phyloP scores from a whole-genome alignment of 257 asterid species.

The Solanum chiquidenum region DNA sequence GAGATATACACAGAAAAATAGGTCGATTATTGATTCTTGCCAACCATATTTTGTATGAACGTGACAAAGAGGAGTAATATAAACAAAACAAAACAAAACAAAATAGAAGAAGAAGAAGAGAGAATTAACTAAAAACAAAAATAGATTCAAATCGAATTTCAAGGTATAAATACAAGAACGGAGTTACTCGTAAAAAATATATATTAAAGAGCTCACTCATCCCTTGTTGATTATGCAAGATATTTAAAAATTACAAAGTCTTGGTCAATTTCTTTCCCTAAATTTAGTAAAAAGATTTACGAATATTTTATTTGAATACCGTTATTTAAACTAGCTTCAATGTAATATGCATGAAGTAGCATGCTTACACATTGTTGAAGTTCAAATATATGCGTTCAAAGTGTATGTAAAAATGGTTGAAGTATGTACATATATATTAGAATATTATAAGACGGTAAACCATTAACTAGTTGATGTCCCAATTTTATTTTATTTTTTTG shows the following conservation, averaged over 20 bases:
- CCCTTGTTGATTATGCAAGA: not conserved
- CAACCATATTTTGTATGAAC: not conserved
- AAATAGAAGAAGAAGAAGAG: not conserved
- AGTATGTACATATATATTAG: too few relatives aligned
- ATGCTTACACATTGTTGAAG: too few relatives aligned
- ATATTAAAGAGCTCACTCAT: not conserved
- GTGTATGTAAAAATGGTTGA: too few relatives aligned
- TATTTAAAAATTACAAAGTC: not conserved
- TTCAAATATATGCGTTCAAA: too few relatives aligned
- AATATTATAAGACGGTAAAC: too few relatives aligned
- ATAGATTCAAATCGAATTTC: not conserved
- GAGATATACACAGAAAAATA: not conserved
- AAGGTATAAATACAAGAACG: not conserved
- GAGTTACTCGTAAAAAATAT: not conserved
- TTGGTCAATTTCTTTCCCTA: not conserved
- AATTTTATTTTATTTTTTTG: too few relatives aligned
- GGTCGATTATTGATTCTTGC: not conserved
- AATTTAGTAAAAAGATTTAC: not conserved
- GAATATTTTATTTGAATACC: too few relatives aligned
- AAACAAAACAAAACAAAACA: not conserved
- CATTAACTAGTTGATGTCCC: too few relatives aligned
- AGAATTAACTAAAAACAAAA: not conserved
- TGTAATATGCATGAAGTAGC: too few relatives aligned
- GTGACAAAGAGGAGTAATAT: not conserved
- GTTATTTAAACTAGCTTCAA: not conserved